phyloP scores from a whole-genome alignment of 345 rosid genomes.

The Mercurialis annua region DNA sequence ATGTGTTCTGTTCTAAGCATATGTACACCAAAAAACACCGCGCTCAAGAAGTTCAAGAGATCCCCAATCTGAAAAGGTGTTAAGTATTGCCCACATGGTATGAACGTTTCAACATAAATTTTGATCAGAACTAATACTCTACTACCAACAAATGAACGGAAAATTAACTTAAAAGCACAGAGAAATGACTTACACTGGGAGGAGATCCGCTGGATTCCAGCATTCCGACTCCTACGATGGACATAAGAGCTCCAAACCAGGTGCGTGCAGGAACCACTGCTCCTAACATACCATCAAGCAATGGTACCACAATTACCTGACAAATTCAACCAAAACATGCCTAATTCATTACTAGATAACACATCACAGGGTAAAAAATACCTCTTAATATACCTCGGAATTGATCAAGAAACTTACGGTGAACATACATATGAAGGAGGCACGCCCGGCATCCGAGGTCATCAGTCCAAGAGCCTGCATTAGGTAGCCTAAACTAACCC shows the following conservation, averaged over 20 bases:
- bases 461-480: constrained; percentile 54
- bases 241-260: constrained; percentile 62
- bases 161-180: constrained; percentile 5
- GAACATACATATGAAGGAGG: constrained; percentile 49
- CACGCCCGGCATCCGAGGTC: constrained; percentile 62
- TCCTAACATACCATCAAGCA: constrained; percentile 72
- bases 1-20: constrained; percentile 59
- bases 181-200: constrained; percentile 38
- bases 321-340: constrained; percentile 21
- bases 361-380: constrained; percentile 10
- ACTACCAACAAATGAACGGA: neutral
- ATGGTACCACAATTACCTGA: constrained; percentile 66
- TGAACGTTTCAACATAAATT: neutral
- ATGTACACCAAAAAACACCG: constrained; percentile 63
- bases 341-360: constrained; percentile 15
- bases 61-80: constrained; percentile 48
- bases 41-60: constrained; percentile 57
- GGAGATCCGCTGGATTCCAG: constrained; percentile 66
- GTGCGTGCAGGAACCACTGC: constrained; percentile 51
- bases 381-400: neutral
- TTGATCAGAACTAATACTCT: neutral
- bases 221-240: constrained; percentile 52
- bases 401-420: constrained; percentile 39
- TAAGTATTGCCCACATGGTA: neutral
- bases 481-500: constrained; percentile 58